These are phyloP conservation scores for Mycogone perniciosa DNA, from an alignment of 2,329 filamentous ascomycete genomes.

Conservation along the genomic window DNA sequence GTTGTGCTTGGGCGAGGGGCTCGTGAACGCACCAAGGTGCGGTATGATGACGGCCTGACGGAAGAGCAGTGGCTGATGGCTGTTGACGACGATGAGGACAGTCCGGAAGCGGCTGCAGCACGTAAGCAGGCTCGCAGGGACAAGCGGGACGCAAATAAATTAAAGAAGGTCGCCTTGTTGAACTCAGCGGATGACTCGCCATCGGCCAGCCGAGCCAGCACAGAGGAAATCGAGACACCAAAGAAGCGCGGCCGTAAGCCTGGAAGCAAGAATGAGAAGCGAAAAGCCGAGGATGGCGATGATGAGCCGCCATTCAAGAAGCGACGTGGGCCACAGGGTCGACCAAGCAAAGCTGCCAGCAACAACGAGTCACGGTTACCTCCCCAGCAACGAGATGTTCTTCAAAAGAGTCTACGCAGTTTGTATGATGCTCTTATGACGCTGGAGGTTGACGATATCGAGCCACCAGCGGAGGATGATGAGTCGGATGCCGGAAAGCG, in stretches of 20 bases:
- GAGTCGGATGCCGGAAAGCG: slow-evolving; percentile 58
- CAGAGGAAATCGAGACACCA: slow-evolving; percentile 67
- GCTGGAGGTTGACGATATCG: slow-evolving; percentile 70
- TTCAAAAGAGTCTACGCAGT: slow-evolving; percentile 72
- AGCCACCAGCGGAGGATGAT: slow-evolving; percentile 50
- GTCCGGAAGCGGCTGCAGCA: slow-evolving; percentile 84
- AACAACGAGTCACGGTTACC: slow-evolving; percentile 45
- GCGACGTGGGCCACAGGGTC: slow-evolving; percentile 63
- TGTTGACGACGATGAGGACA: slow-evolving; percentile 93
- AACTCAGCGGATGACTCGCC: slow-evolving; percentile 61
- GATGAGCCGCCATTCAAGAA: slow-evolving; percentile 74
- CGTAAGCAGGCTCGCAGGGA: slow-evolving; percentile 83
- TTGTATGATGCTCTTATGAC: slow-evolving; percentile 77
- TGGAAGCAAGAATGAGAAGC: slow-evolving; percentile 68
- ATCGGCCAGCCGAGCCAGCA: slow-evolving; percentile 70
- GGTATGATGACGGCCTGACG: slow-evolving; percentile 94
- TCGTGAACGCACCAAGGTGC: slow-evolving; percentile 87
- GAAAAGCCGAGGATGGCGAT: slow-evolving; percentile 76
- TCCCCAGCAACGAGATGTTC: slow-evolving; percentile 62
- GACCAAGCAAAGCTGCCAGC: slow-evolving; percentile 52
- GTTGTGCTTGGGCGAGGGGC: slow-evolving; percentile 76
- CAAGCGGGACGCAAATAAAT: slow-evolving; percentile 69
- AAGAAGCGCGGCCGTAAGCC: slow-evolving; percentile 86
- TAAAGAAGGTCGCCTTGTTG: slow-evolving; percentile 45
- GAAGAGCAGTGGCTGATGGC: slow-evolving; percentile 99